Evolutionary conservation across 805 yeast species (phyloP).

Genomic region (Vanderwaltozyma yarrowii): DNA sequence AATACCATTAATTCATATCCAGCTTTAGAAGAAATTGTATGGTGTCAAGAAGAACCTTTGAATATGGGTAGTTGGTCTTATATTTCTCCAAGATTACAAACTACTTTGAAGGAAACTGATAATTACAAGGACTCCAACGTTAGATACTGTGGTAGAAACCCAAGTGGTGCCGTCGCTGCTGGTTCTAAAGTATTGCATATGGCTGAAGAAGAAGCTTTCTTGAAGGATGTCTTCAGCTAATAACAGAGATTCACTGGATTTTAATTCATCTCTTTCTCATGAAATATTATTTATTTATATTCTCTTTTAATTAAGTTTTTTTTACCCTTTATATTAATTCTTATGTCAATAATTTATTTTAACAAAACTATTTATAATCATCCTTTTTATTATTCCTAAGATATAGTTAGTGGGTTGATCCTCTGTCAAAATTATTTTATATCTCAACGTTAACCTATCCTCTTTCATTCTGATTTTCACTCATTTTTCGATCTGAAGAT

Average conservation of each 20-base stretch:
- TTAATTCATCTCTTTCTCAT: no score
- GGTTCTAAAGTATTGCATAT: slow-evolving; percentile 84
- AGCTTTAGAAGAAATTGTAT: slow-evolving; percentile 76
- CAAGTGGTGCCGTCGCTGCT: slow-evolving; percentile 97
- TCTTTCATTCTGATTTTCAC: no score
- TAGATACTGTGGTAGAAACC: slow-evolving; percentile 96
- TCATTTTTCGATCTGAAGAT: no score
- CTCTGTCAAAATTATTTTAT: no score
- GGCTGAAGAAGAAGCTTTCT: slow-evolving; percentile 81
- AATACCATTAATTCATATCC: slow-evolving; percentile 76
- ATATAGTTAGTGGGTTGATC: no score
- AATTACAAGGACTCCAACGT: slow-evolving; percentile 45
- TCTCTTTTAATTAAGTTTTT: no score
- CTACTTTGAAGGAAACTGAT: slow-evolving; percentile 67
- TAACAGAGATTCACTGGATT: not conserved
- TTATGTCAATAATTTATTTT: no score
- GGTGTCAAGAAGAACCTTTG: slow-evolving; percentile 98
- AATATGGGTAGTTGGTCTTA: slow-evolving; percentile 88
- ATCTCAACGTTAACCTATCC: no score
- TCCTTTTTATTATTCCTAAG: no score
- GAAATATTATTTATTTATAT: no score
- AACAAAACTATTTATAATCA: no score
- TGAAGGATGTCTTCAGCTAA: slow-evolving; percentile 56
- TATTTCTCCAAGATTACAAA: slow-evolving; percentile 73
- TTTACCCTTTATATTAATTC: no score